A percentile compares a stretch with the other conserved stretches of the same genome.
Conservation (phyloP, 228 moss, liverwort and hornwort genomes). For the Sphagnum fallax region DNA sequence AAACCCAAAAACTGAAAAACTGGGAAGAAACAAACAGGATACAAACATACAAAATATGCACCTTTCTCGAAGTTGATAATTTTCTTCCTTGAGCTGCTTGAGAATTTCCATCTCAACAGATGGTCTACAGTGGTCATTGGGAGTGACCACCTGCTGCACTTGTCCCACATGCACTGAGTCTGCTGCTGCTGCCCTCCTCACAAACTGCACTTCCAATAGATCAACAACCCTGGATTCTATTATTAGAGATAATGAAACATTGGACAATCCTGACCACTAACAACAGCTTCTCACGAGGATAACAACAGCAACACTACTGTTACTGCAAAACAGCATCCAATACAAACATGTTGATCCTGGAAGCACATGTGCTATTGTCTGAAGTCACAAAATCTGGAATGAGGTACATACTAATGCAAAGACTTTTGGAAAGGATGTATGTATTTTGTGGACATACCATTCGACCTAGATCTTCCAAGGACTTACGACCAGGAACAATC, state of each 20-base stretch:
- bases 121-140: conserved; percentile 24
- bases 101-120: conserved; percentile 37
- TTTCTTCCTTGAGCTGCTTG: conserved; percentile 49
- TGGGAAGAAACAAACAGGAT: no score
- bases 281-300: no score
- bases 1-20: no score
- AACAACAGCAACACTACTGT: no score
- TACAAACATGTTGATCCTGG: no score
- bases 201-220: conserved; percentile 20
- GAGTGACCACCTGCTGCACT: conserved; percentile 21
- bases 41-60: background rate
- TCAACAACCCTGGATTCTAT: background rate
- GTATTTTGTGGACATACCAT: conserved; percentile 19
- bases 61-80: conserved; percentile 42
- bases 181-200: conserved; percentile 39
- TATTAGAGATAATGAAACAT: no score
- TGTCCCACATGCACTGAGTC: conserved; percentile 23
- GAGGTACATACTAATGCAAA: no score
- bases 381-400: no score
- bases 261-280: no score
- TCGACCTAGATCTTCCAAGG: conserved; percentile 47
- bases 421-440: background rate
- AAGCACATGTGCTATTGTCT: no score
- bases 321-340: no score
- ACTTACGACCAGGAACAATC: conserved; percentile 33